Evolutionary conservation across 352 stramenopile species (phyloP), one percentile per base, ranked within the genome.

Genomic region (Phytophthora citricola): DNA sequence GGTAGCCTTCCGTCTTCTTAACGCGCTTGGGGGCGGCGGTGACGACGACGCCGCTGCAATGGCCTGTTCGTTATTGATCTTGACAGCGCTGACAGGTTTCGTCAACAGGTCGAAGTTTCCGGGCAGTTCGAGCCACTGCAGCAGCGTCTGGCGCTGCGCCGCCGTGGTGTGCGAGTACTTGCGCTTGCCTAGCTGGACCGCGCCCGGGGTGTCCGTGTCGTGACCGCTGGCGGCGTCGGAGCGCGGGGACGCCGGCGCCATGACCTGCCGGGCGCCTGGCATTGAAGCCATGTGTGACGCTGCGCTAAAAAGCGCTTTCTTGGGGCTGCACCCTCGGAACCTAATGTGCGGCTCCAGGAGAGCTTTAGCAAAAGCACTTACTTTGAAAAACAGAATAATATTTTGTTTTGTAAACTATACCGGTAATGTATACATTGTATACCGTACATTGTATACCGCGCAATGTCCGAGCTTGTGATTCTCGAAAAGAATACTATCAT

Each of bases 1-100:
- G 76, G 49, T 84, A 90, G 17, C 78, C 81, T 46, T 90, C 76
- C 15, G 60, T 75, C 54, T 87, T 87, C 56, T 83, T 83, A 32
- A 77, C 32, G 17, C 63, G 64, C 54, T 79, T 84, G 46, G 62
- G 11, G 45, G 36, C 0, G 50, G 46, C 36, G 29, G 44, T 41
- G 44, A 60, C 29, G 29, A 53, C 22, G 22, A 62, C 22, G 20
- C 38, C 17, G 27, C 49, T 5, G 36, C 47, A 17, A 26, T 44
- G 11, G 12, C 31, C 14, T 43, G 38, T 43, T 43, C 22, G 1
- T 55, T 45, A 17, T 20, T 52, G 45, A 22, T 38, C 46, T 12
- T 46, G 2, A 36, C 31, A 51, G 22, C 43, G 17, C 58, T 54
- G 9, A 52, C 46, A 22, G 63, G 69, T 34, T 49, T 70, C 22